phyloP scores from a whole-genome alignment of 2,329 filamentous ascomycete species.

The Pseudogymnoascus verrucosus region DNA sequence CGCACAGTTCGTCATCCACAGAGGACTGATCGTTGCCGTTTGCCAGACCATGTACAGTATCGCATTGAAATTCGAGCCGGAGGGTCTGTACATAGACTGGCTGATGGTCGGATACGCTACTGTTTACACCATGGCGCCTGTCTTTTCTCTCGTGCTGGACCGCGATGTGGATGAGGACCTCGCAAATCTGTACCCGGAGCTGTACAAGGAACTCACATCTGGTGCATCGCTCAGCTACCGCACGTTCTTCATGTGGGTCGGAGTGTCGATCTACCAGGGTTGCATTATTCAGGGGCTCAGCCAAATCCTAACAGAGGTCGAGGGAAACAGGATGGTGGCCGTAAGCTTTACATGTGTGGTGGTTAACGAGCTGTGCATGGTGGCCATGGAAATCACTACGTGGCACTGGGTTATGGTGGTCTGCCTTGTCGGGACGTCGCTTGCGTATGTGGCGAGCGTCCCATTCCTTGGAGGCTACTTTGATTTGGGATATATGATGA shows the following conservation, averaged over 20 bases:
- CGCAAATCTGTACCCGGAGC: conserved; percentile 89
- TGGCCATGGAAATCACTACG: conserved; percentile 90
- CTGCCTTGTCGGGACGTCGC: conserved; percentile 71
- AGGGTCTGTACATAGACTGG: conserved; percentile 94
- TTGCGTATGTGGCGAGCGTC: conserved; percentile 72
- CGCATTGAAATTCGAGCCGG: conserved; percentile 83
- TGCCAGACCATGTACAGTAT: conserved; percentile 98
- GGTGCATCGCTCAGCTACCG: conserved; percentile 82
- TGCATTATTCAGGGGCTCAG: conserved; percentile 91
- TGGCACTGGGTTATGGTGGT: conserved; percentile 94
- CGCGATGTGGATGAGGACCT: conserved; percentile 90
- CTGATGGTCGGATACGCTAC: conserved; percentile 94
- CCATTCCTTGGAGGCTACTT: conserved; percentile 87
- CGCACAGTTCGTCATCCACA: conserved; percentile 95
- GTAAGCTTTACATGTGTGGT: conserved; percentile 89
- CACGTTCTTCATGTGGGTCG: conserved; percentile 95
- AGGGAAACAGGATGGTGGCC: conserved; percentile 69
- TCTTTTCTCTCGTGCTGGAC: conserved; percentile 89
- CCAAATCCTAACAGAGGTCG: conserved; percentile 75
- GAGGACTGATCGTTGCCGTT: conserved; percentile 87
- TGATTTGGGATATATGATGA: conserved; percentile 72
- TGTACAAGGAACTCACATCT: conserved; percentile 94
- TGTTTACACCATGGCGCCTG: conserved; percentile 86
- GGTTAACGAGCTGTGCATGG: conserved; percentile 94
- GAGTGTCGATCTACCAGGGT: conserved; percentile 92